Evolutionary conservation across 2,329 filamentous ascomycete species (phyloP), one percentile per base, ranked within the genome.

Genomic region (Rhynchosporium agropyri): DNA sequence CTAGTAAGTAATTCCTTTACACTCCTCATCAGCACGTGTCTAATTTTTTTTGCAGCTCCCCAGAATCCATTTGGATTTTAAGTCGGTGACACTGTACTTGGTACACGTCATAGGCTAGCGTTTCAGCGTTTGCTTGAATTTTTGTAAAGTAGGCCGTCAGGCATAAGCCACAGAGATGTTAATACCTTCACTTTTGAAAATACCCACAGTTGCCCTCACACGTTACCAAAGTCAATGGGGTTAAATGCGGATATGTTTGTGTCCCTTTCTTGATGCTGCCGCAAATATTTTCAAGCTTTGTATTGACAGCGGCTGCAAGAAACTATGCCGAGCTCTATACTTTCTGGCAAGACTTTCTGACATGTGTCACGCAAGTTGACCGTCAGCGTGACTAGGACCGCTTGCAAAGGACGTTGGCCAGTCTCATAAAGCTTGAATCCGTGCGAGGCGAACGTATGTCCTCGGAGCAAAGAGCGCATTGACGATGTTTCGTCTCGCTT

Each of bases 31-130:
- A 49, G 48, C 63, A 42, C 38, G 51, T 28, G 67, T 57, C 68
- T 68, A 62, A 70, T 13, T 62, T 63, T 57, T 50, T 57, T 50
- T 38, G 38, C 69, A 89, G 87, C 87, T 63, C 86, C 87, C 57
- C 81, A 87, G 71, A 90, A 90, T 74, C 87, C 87, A 1, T 90
- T 90, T 75, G 87, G 87, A 46, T 90, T 89, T 70, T 89, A 81
- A 63, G 60, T 63, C 45, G 49, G 48, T 26, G 60, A 58, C 36
- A 60, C n/a, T 71, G 65, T 70, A 69, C 51, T 70, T n/a, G 8
- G n/a, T 69, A 67, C 62, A 63, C 56, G 5, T 36, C 33, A 10
- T 56, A 62, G 57, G 61, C 60, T 65, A 65, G 67, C 62, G 45
- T 62, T 65, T 67, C 64, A 64, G 67, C 62, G 49, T 61, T 64